A percentile compares a stretch with the other conserved stretches of the same genome.
Conservation (phyloP, 2,329 filamentous ascomycete species). For the Fusarium begoniae region DNA sequence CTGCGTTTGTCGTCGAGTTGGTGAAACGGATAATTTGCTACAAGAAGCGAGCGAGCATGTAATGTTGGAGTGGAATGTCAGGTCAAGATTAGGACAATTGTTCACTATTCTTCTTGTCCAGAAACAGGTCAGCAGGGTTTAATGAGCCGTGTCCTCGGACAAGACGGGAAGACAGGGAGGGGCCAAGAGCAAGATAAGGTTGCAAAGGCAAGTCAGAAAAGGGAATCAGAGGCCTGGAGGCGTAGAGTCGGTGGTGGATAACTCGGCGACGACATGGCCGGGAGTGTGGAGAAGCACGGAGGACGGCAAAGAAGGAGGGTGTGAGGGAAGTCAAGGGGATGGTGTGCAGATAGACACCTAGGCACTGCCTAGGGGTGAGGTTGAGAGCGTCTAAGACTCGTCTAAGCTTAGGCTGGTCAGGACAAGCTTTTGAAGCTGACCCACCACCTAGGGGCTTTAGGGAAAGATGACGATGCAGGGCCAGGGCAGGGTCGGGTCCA, state of each 20-base stretch:
- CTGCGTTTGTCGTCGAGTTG: conserved; percentile 35
- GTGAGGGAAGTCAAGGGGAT: conserved; percentile 16
- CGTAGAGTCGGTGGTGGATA: conserved; percentile 44
- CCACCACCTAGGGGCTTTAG: conserved; percentile 36
- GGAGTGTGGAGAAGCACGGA: conserved; percentile 44
- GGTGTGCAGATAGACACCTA: conserved; percentile 13
- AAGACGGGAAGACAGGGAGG: conserved; percentile 34
- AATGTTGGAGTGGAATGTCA: background rate
- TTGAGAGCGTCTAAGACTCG: conserved; percentile 1
- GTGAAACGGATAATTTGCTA: conserved; percentile 32
- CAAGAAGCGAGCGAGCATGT: conserved; percentile 32
- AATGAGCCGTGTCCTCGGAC: conserved; percentile 36
- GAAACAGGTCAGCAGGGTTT: conserved; percentile 30
- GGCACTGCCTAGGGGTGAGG: conserved; percentile 18
- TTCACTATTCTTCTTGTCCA: background rate
- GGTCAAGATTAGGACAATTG: background rate
- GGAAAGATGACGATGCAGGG: conserved; percentile 41
- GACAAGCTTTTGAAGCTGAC: conserved; percentile 46
- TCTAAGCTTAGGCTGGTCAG: conserved; percentile 38
- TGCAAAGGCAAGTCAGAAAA: conserved; percentile 40
- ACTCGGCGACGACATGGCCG: conserved; percentile 48
- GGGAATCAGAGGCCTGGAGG: conserved; percentile 38
- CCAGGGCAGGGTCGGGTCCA: conserved; percentile 16
- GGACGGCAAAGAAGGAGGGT: conserved; percentile 42
- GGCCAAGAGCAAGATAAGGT: conserved; percentile 43